phyloP scores from a whole-genome alignment of 345 rosid species.

The Hibiscus tridactylites region DNA sequence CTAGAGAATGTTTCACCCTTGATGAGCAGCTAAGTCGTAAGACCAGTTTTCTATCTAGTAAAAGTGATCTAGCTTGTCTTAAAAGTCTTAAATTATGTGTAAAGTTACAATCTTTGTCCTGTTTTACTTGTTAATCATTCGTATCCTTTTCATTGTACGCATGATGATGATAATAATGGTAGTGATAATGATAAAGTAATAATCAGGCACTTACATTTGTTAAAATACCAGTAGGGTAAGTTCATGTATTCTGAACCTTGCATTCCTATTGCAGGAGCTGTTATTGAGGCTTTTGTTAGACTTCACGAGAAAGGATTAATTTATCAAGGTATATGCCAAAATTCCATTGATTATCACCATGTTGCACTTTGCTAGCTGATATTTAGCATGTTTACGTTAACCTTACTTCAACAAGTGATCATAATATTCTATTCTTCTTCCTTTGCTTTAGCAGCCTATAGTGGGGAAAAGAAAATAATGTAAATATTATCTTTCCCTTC shows the following conservation, averaged over 20 bases:
- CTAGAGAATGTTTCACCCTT: slow-evolving; percentile 86
- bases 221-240: neutral
- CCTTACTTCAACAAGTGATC: neutral
- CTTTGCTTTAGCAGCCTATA: neutral
- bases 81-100: slow-evolving; percentile 10
- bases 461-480: neutral
- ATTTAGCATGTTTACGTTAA: neutral
- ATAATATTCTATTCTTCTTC: neutral
- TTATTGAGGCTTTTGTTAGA: slow-evolving; percentile 78
- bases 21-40: slow-evolving; percentile 98
- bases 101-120: slow-evolving; percentile 1
- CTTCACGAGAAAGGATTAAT: slow-evolving; percentile 94
- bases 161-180: neutral
- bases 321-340: slow-evolving; percentile 57
- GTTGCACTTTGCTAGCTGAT: neutral
- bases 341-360: neutral
- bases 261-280: slow-evolving; percentile 56
- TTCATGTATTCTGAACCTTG: slow-evolving; percentile 23
- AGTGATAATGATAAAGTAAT: neutral
- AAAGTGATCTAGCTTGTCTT: slow-evolving; percentile 7
- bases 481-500: neutral
- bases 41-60: slow-evolving; percentile 41
- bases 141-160: neutral
- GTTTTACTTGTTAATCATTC: neutral
- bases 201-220: neutral